phyloP scores from a whole-genome alignment of 495 filamentous ascomycete genomes.

The Neurospora sp. region DNA sequence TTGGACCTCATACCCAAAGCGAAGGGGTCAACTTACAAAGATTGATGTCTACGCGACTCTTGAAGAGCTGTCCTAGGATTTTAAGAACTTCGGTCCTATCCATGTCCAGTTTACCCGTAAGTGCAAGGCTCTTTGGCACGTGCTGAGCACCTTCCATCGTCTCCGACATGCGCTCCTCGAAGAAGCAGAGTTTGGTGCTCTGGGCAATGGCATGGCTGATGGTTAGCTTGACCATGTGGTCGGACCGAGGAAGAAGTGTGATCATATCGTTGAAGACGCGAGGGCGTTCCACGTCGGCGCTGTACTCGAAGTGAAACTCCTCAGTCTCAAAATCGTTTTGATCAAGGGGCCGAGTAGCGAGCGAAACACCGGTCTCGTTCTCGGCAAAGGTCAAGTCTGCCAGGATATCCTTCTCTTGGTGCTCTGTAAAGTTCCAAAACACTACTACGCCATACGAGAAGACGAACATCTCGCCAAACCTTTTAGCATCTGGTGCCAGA shows the following conservation, averaged over 20 bases:
- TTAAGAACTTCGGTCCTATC: constrained; percentile 83
- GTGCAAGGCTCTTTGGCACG: constrained; percentile 76
- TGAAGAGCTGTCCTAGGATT: constrained; percentile 84
- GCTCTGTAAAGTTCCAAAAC: constrained; percentile 96
- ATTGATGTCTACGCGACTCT: constrained; percentile 93
- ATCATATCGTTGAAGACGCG: constrained; percentile 99
- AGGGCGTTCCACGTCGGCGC: constrained; percentile 68
- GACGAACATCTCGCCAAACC: constrained; percentile 93
- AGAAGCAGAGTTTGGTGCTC: constrained; percentile 93
- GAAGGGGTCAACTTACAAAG: constrained; percentile 56
- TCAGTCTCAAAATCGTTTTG: constrained; percentile 94
- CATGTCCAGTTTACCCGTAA: constrained; percentile 88
- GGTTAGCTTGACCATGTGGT: constrained; percentile 98
- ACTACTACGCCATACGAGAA: constrained; percentile 97
- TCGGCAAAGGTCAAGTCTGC: constrained; percentile 91
- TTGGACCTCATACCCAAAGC: not conserved
- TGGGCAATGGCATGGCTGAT: constrained; percentile 97
- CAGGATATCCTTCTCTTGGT: constrained; percentile 91
- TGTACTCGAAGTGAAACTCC: constrained; percentile 98
- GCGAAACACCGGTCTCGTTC: constrained; percentile 42
- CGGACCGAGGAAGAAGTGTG: constrained; percentile 72
- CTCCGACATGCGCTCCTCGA: constrained; percentile 91
- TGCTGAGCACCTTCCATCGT: constrained; percentile 91
- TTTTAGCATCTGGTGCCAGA: constrained; percentile 52
- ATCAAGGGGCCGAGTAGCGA: constrained; percentile 60